Evolutionary conservation across 805 yeast genomes (phyloP).

Genomic region (Pichia phayaonensis): DNA sequence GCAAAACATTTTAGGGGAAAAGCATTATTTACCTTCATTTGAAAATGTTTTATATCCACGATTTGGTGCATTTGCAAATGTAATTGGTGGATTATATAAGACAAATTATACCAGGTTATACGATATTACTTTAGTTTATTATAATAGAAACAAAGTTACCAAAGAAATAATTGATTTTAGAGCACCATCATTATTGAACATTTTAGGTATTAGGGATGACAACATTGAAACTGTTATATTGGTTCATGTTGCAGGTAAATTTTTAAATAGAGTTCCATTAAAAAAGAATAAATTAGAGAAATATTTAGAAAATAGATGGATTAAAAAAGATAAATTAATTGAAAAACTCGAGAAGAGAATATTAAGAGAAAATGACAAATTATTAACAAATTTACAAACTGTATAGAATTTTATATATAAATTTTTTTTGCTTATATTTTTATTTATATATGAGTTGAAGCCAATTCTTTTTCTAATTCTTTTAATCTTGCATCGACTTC

Average conservation of each 20-base stretch:
- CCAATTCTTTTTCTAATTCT: slow-evolving; percentile 47
- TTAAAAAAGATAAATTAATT: slow-evolving; percentile 52
- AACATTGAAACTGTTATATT: slow-evolving; percentile 27
- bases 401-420: neutral
- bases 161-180: slow-evolving; percentile 19
- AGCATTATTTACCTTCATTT: slow-evolving; percentile 53
- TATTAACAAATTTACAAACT: neutral
- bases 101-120: slow-evolving; percentile 40
- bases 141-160: slow-evolving; percentile 12
- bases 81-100: slow-evolving; percentile 35
- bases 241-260: slow-evolving; percentile 41
- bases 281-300: slow-evolving; percentile 53
- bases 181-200: slow-evolving; percentile 32
- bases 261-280: slow-evolving; percentile 40
- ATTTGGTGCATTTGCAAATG: slow-evolving; percentile 48
- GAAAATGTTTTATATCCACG: slow-evolving; percentile 71
- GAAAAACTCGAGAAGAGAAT: slow-evolving; percentile 29
- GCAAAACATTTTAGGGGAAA: slow-evolving; percentile 49
- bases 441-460: slow-evolving; percentile 17
- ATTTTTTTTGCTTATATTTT: neutral
- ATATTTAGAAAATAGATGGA: slow-evolving; percentile 75
- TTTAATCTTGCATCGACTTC: slow-evolving; percentile 28
- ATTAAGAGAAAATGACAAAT: slow-evolving; percentile 3
- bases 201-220: slow-evolving; percentile 28
- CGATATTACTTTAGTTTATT: slow-evolving; percentile 48